Base-by-base conservation (phyloP, 441 rosid species). In the Croton setiger region DNA sequence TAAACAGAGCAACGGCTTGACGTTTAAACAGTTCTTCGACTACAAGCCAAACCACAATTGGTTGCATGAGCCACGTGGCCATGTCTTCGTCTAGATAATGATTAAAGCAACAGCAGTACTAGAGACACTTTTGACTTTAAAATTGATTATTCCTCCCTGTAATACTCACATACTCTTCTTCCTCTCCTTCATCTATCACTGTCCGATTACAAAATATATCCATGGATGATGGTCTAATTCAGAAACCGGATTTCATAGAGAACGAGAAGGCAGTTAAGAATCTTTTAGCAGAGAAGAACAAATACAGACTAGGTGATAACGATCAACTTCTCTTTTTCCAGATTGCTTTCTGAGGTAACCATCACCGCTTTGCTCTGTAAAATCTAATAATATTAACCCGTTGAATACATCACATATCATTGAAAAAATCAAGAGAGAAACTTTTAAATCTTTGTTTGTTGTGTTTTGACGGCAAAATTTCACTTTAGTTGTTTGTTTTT, bases 271-370 rank as follows among this genome's bases (percentile, higher is more conserved):
- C 82, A 23, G 72, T 77, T 66, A 80, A 76, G 61, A 68, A 77
- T 17, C 71, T 85, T 55, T 45, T 74, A 33, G 78, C 79, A 17
- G 86, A 81, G 41, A 74, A 67, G 37, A 67, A 45, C n/a, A n/a
- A n/a, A 31, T 60, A 52, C 62, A 60, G 54, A 23, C 75, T 66
- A 23, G 54, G 56, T 47, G 83, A 73, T 4, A 74, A 75, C 20
- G 75, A 81, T n/a, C 80, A 75, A 20, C 80, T 52, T 52, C 77
- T 83, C 41, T 84, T 83, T 76, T 73, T n/a, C 81, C 36, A 76
- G 68, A 63, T 75, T 83, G 49, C 80, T 85, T 55, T 83, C 81
- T 56, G 80, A 80, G 88, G 92, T 83, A 67, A 31, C 14, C 14
- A 44, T 15, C n/a, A 27, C 35, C n/a, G 20, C 20, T 51, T 33